Evolutionary conservation across 331 rosid species (phyloP).

Genomic region (Stylosanthes scabra): DNA sequence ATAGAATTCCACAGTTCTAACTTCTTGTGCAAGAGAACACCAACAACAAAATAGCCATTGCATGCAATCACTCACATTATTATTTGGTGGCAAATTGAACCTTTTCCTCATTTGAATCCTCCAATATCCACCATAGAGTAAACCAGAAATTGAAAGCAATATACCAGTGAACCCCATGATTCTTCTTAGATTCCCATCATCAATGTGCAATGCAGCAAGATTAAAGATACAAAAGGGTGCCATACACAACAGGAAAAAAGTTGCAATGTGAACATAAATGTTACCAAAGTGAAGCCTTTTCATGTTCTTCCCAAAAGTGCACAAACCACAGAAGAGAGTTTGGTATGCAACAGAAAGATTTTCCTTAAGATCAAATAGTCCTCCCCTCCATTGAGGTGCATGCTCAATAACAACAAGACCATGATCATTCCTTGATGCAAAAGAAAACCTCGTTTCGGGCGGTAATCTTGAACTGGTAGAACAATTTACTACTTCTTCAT

Average conservation of each 20-base stretch:
- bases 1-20: conserved; percentile 56
- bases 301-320: conserved; percentile 60
- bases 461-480: conserved; percentile 9
- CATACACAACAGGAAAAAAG: conserved; percentile 56
- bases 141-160: conserved; percentile 50
- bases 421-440: conserved; percentile 46
- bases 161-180: conserved; percentile 48
- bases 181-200: conserved; percentile 44
- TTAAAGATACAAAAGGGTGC: conserved; percentile 59
- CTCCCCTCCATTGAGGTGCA: conserved; percentile 63
- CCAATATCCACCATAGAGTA: conserved; percentile 68
- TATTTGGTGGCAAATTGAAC: conserved; percentile 51
- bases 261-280: conserved; percentile 55
- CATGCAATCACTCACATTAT: conserved; percentile 46
- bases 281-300: conserved; percentile 61
- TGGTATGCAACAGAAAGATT: conserved; percentile 44
- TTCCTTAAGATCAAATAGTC: conserved; percentile 49
- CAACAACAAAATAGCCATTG: conserved; percentile 67
- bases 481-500: conserved; percentile 36
- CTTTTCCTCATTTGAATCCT: conserved; percentile 64
- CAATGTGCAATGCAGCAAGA: conserved; percentile 55
- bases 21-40: conserved; percentile 72
- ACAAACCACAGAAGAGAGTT: conserved; percentile 54
- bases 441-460: conserved; percentile 38
- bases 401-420: conserved; percentile 35